These are phyloP conservation scores for Cyberlindnera japonica DNA, from an alignment of 805 yeast genomes.

Conservation along the genomic window DNA sequence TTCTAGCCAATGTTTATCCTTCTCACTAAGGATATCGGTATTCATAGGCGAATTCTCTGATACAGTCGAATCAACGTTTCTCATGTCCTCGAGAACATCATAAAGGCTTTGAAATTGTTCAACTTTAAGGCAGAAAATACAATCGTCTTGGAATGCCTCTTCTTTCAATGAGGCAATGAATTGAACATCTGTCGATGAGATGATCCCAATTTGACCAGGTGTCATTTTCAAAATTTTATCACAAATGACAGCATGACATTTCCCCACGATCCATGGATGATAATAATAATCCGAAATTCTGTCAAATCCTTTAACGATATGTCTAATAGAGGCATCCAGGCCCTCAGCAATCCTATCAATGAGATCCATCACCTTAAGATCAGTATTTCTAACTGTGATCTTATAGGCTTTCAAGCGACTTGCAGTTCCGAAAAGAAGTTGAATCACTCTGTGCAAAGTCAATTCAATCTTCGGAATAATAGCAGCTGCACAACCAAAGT, in stretches of 20 bases:
- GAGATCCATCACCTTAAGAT: conserved; percentile 1
- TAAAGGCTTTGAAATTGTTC: conserved; percentile 16
- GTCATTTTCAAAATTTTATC: conserved; percentile 13
- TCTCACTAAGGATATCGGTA: conserved; percentile 12
- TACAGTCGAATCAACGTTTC: conserved; percentile 6
- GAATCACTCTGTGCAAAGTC: conserved; percentile 20
- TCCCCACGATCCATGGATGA: conserved; percentile 26
- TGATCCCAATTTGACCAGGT: conserved; percentile 9
- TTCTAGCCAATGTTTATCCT: conserved; percentile 24
- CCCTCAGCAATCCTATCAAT: conserved; percentile 16
- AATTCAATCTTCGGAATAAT: conserved; percentile 24
- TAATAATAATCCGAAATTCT: conserved; percentile 22
- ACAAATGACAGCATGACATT: conserved; percentile 20
- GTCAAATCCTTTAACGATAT: conserved; percentile 12
- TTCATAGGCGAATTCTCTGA: conserved; percentile 5
- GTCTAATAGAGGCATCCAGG: conserved; percentile 2
- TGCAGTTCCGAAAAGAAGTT: conserved; percentile 16
- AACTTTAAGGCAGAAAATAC: conserved; percentile 12
- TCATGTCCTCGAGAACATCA: conserved; percentile 6
- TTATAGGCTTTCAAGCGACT: conserved; percentile 22
- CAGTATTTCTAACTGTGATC: conserved; percentile 6
- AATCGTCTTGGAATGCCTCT: conserved; percentile 17
- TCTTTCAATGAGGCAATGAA: conserved; percentile 13
- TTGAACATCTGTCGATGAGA: conserved; percentile 8
- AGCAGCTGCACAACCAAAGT: conserved; percentile 21